Evolutionary conservation across 768 basidiomycete genomes (phyloP), one percentile per base, ranked within the genome.

Genomic region (Rhizopogon vinicolor): DNA sequence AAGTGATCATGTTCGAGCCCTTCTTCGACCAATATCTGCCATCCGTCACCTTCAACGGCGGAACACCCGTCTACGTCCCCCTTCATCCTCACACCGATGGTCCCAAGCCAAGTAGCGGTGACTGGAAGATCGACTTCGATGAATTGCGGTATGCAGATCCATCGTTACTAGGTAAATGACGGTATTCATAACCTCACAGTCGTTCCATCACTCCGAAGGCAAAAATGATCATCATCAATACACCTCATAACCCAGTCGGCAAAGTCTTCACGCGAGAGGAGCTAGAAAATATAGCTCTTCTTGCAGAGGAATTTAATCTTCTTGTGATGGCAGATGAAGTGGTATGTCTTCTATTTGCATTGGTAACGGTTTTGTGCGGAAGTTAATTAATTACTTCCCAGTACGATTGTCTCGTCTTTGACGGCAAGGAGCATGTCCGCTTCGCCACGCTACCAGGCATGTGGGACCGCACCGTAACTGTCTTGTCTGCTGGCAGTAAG

Each of bases 1-100:
- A 99, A 70, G 96, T 98, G 59, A 96, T 99, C 71, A 87, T 98
- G 83, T 95, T 98, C 65, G 97, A 98, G 72, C 96, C 95, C 1
- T 97, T 93, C 78, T 98, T 97, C 66, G 95, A 98, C 66, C 95
- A 98, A 69, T 96, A 94, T 69, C 80, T 94, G 51, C 89, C 94
- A 22, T 92, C 91, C 6, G 87, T 96, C 51, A 89, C 87, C 29
- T 97, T 98, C 82, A 94, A 96, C 63, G 91, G 91, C 31, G 96
- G 93, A 44, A 85, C 83, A 58, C 93, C 95, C 12, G 87, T 98
- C 45, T 98, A 91, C 66, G 93, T 99, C 9, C 96, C 97, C 5
- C 77, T 99, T 19, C 95, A 97, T 64, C 96, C 97, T 0, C 89
- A 93, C n/a, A 65, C 73, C 12, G 63, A 72, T 29, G 65, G 72